phyloP scores from a whole-genome alignment of 352 stramenopile species.

The Globisporangium paroecandrum region DNA sequence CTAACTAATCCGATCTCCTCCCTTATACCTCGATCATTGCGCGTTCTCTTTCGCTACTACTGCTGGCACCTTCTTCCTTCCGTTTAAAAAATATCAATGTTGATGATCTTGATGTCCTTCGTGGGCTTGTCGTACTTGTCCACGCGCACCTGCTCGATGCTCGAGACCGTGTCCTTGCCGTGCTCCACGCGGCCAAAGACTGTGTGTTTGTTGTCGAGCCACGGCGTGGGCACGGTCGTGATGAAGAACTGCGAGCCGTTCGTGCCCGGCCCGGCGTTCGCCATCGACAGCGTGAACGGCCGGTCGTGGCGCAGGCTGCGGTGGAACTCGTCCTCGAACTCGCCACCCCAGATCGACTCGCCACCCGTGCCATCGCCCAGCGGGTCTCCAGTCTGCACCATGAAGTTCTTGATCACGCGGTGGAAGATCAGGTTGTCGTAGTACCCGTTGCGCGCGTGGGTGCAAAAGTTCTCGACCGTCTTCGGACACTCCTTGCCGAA shows the following conservation, averaged over 20 bases:
- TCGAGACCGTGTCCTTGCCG: conserved; percentile 97
- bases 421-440: conserved; percentile 99
- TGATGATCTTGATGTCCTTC: conserved; percentile 87
- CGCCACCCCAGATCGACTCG: conserved; percentile 98
- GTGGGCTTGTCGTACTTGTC: conserved; percentile 80
- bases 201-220: conserved; percentile 97
- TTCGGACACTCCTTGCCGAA: conserved; percentile 93
- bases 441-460: conserved; percentile 95
- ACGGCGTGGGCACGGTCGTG: conserved; percentile 96
- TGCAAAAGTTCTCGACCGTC: conserved; percentile 98
- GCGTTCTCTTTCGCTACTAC: too few species aligned
- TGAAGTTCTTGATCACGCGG: conserved; percentile 99
- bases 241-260: conserved; percentile 98
- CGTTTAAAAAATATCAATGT: conserved; percentile 79
- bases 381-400: conserved; percentile 96
- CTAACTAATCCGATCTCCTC: too few species aligned
- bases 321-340: conserved; percentile 99
- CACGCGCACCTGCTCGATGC: conserved; percentile 91
- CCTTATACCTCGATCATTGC: too few species aligned
- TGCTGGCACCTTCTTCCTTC: too few species aligned
- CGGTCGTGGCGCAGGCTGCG: conserved; percentile 93
- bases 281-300: conserved; percentile 99
- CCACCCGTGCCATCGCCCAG: conserved; percentile 97
- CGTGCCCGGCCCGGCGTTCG: conserved; percentile 87
- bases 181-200: conserved; percentile 90